Evolutionary conservation across 768 basidiomycete species (phyloP).

Genomic region (Amanita inopinata): DNA sequence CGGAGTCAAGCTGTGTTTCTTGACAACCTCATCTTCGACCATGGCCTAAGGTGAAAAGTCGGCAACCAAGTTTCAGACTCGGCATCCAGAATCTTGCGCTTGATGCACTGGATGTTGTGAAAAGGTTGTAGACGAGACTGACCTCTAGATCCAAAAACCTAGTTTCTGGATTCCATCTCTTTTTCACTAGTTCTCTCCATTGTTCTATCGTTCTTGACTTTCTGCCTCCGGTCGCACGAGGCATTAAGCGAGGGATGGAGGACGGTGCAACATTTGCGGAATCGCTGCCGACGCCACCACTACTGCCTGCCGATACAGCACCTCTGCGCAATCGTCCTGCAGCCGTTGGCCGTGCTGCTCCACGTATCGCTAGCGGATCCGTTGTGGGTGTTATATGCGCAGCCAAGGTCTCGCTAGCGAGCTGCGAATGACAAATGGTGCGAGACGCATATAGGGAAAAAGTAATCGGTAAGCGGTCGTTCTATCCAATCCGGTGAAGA

Average conservation of each 20-base stretch:
- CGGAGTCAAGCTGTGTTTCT: constrained; percentile 56
- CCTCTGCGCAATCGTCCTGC: constrained; percentile 53
- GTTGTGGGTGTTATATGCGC: constrained; percentile 29
- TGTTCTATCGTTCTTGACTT: constrained; percentile 41
- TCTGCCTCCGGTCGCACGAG: too few relatives aligned
- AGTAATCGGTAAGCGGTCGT: constrained; percentile 27
- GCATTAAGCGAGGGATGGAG: constrained; percentile 10
- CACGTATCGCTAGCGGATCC: constrained; percentile 55
- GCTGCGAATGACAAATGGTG: constrained; percentile 20
- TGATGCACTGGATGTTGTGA: constrained; percentile 8
- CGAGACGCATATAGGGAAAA: constrained; percentile 25
- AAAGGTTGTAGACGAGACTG: constrained; percentile 21
- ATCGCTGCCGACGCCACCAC: constrained; percentile 11
- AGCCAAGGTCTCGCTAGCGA: constrained; percentile 28
- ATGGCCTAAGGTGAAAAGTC: constrained; percentile 44
- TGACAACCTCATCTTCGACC: constrained; percentile 66
- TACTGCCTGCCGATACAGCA: constrained; percentile 24
- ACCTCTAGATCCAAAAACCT: constrained; percentile 81
- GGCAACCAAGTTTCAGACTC: constrained; percentile 6
- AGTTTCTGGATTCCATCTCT: constrained; percentile 58
- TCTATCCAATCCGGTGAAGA: constrained; percentile 23
- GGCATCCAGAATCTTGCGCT: constrained; percentile 9
- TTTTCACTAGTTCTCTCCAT: constrained; percentile 70
- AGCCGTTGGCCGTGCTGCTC: constrained; percentile 42
- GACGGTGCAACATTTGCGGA: constrained; percentile 8